Evolutionary conservation across 2,329 filamentous ascomycete genomes (phyloP).

Genomic region (Celoporthe dispersa): DNA sequence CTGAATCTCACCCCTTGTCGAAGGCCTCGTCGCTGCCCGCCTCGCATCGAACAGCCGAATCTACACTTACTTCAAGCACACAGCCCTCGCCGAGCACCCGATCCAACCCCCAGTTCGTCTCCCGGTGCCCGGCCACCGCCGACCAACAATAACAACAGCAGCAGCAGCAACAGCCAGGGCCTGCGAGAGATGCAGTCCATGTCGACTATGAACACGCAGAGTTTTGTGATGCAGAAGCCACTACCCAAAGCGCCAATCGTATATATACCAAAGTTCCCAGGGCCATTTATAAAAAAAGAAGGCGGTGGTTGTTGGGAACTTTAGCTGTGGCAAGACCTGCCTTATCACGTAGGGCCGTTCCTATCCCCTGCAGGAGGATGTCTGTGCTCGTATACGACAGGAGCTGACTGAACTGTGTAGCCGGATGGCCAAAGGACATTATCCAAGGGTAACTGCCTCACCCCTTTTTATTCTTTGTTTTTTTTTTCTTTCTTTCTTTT

Average conservation of each 20-base stretch:
- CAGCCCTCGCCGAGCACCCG: slow-evolving; percentile 8
- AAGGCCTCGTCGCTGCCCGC: slow-evolving; percentile 1
- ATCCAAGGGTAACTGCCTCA: slow-evolving; percentile 15
- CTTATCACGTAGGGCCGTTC: slow-evolving; percentile 24
- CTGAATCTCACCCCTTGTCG: slow-evolving; percentile 2
- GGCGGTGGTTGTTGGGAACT: slow-evolving; percentile 29
- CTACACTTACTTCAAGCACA: background rate
- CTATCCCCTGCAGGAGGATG: background rate
- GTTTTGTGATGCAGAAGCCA: slow-evolving; percentile 22
- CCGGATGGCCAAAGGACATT: slow-evolving; percentile 25
- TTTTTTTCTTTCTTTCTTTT: background rate
- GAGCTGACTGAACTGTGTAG: slow-evolving; percentile 12
- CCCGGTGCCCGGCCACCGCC: background rate
- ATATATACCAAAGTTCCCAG: slow-evolving; percentile 24
- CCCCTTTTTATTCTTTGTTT: too few relatives aligned
- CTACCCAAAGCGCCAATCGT: slow-evolving; percentile 26
- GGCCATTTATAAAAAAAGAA: slow-evolving; percentile 27
- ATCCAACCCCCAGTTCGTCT: slow-evolving; percentile 6
- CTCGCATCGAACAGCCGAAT: background rate
- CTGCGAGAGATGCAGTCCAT: slow-evolving; percentile 19
- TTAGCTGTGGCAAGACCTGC: slow-evolving; percentile 30
- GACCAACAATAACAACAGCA: background rate
- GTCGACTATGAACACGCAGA: slow-evolving; percentile 25
- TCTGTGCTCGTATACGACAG: background rate
- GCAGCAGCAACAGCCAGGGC: background rate